These are phyloP conservation scores for Tilletia indica DNA, from an alignment of 1,284 basidiomycete genomes.

Conservation along the genomic window DNA sequence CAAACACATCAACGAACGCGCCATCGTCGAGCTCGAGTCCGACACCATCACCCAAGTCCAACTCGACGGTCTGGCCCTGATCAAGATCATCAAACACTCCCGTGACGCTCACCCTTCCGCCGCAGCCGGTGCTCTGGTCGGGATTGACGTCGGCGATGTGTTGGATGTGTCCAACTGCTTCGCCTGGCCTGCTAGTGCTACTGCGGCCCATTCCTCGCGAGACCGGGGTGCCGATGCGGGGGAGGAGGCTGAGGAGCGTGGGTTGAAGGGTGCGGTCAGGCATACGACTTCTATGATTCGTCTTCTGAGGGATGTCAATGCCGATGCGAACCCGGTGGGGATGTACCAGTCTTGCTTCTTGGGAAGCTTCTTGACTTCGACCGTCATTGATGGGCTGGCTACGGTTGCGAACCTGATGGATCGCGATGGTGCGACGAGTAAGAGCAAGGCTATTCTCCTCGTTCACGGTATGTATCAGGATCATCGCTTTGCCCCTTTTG, in stretches of 20 bases:
- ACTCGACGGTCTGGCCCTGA: conserved; percentile 52
- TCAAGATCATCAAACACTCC: conserved; percentile 56
- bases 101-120: conserved; percentile 50
- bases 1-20: neutral
- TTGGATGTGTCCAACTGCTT: conserved; percentile 53
- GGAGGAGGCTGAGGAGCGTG: conserved; percentile 48
- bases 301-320: conserved; percentile 83
- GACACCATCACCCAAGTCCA: conserved; percentile 41
- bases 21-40: conserved; percentile 5
- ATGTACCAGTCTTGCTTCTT: conserved; percentile 97
- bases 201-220: conserved; percentile 4
- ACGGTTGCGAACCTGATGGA: conserved; percentile 50
- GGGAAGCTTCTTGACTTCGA: conserved; percentile 63
- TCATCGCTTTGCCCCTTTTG: neutral
- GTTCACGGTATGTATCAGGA: conserved; percentile 35
- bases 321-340: conserved; percentile 90
- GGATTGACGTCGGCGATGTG: conserved; percentile 51
- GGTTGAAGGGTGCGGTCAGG: conserved; percentile 47
- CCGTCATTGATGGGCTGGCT: conserved; percentile 75
- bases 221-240: conserved; percentile 35
- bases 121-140: conserved; percentile 50
- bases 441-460: conserved; percentile 51
- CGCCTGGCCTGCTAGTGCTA: conserved; percentile 39
- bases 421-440: conserved; percentile 49
- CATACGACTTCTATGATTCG: conserved; percentile 84